Percentiles rank a stretch among this genome's conserved stretches.
Evolutionary conservation across 1,284 basidiomycete species (phyloP).

Genomic region (Ceratobasidium sp.): DNA sequence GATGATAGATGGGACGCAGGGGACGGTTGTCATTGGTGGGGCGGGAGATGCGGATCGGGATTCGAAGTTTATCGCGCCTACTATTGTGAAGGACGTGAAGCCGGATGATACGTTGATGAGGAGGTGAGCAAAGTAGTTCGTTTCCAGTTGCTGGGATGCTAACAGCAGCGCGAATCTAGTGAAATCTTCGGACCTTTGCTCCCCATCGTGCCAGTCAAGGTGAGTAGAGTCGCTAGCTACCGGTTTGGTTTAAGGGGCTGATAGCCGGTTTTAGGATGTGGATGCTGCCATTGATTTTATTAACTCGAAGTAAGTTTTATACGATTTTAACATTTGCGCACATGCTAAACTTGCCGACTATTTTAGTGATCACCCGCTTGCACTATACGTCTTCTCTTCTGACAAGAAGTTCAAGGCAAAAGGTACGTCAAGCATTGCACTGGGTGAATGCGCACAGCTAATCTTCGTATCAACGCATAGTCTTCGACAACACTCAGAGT

Average conservation of each 20-base stretch:
- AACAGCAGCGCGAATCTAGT: conserved; percentile 50
- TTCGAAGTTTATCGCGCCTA: conserved; percentile 59
- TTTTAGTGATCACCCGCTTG: conserved; percentile 66
- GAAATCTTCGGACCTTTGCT: conserved; percentile 78
- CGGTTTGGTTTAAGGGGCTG: background rate
- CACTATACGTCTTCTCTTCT: conserved; percentile 78
- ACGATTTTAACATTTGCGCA: background rate
- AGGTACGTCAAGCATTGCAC: conserved; percentile 55
- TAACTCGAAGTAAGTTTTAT: conserved; percentile 56
- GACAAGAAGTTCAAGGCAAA: conserved; percentile 69
- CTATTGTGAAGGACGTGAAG: conserved; percentile 61
- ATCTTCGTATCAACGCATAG: conserved; percentile 53
- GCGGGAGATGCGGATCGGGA: conserved; percentile 58
- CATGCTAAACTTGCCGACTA: background rate
- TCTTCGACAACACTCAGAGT: conserved; percentile 73
- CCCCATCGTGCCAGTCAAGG: conserved; percentile 69
- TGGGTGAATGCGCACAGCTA: background rate
- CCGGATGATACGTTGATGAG: conserved; percentile 66
- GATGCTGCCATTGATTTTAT: conserved; percentile 66
- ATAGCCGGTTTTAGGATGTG: conserved; percentile 49
- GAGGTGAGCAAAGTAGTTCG: conserved; percentile 55
- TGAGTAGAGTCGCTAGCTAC: conserved; percentile 42
- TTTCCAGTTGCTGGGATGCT: background rate
- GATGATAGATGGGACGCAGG: conserved; percentile 57
- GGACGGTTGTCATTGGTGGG: conserved; percentile 63